Evolutionary conservation across 2,329 filamentous ascomycete genomes (phyloP), one percentile per base, ranked within the genome.

Genomic region (Conoideocrella luteorostrata): DNA sequence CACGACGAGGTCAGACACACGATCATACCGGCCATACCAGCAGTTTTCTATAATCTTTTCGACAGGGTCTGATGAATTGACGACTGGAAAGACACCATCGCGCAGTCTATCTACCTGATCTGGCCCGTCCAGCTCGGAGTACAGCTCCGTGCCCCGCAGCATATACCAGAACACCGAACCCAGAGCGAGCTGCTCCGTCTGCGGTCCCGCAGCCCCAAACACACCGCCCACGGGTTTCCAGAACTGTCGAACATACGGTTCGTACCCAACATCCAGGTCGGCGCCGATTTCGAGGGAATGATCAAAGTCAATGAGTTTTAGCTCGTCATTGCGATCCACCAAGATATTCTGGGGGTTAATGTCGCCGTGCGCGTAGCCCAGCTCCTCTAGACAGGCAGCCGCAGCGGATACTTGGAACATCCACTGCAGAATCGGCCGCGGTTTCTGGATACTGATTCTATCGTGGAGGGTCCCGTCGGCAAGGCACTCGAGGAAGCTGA

Each of bases 141-240:
- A 54, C 29, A 51, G 15, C 41, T 54, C 44, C 9, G 38, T 39
- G 5, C 47, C 46, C 18, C 46, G 49, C 2, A 21, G 41, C 42
- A 52, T 52, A 33, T 48, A 54, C 47, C 47, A 54, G 30, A 54
- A 52, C 36, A 52, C 34, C 4, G 44, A 54, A 3, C 47, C 50
- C 1, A 52, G 49, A 28, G 50, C 50, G 18, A 50, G 52, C 43
- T 52, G 47, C 26, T 54, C 52, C 4, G 49, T 47, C 21, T 32
- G 26, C 10, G 47, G 44, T 28, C 50, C 43, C 28, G 52, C 46
- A 36, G 39, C 24, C 7, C 51, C 46, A 22, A 18, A 52, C 3
- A 28, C 11, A 6, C 51, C 45, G 23, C 45, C 48, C 6, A 2
- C 21, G 5, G 7, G 11, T 7, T 44, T 21, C 20, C 46, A 48